Conservation (phyloP, 2,329 filamentous ascomycete species). For the Elsinoe fawcettii region DNA sequence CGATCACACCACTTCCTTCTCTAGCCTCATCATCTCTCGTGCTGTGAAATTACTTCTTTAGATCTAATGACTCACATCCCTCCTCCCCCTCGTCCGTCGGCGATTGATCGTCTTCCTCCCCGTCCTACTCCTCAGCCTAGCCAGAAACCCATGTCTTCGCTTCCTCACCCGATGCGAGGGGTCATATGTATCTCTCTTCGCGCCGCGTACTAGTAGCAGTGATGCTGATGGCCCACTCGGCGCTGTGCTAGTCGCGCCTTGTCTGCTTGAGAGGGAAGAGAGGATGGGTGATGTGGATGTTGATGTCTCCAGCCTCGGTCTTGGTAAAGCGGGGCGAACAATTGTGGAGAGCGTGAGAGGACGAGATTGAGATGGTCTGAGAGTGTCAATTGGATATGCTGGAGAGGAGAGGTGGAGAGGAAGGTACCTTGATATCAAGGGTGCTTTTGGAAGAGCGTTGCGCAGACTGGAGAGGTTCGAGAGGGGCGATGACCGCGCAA, state of each 20-base stretch:
- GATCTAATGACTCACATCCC: conserved; percentile 44
- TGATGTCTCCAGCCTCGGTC: neutral
- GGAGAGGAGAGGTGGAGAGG: conserved; percentile 8
- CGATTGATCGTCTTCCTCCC: conserved; percentile 49
- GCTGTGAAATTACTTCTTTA: neutral
- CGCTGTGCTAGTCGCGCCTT: neutral
- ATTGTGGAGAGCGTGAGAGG: neutral
- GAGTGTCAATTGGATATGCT: neutral
- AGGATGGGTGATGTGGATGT: conserved; percentile 14
- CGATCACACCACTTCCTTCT: too few relatives aligned
- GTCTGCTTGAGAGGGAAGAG: conserved; percentile 8
- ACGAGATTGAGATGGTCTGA: neutral
- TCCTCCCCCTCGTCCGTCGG: conserved; percentile 47
- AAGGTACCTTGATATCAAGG: neutral
- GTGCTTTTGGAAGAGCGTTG: conserved; percentile 12
- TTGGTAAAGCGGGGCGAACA: neutral
- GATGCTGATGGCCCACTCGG: neutral
- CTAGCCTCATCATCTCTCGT: neutral
- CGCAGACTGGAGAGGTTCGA: neutral
- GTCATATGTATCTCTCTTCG: conserved; percentile 50
- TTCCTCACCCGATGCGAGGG: conserved; percentile 54
- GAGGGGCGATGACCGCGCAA: conserved; percentile 12
- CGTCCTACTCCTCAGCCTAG: conserved; percentile 44
- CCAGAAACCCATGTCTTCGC: conserved; percentile 53
- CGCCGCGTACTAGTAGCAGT: conserved; percentile 37